These are phyloP conservation scores for Oidiodendron maius DNA, from an alignment of 495 filamentous ascomycete genomes.

Conservation along the genomic window DNA sequence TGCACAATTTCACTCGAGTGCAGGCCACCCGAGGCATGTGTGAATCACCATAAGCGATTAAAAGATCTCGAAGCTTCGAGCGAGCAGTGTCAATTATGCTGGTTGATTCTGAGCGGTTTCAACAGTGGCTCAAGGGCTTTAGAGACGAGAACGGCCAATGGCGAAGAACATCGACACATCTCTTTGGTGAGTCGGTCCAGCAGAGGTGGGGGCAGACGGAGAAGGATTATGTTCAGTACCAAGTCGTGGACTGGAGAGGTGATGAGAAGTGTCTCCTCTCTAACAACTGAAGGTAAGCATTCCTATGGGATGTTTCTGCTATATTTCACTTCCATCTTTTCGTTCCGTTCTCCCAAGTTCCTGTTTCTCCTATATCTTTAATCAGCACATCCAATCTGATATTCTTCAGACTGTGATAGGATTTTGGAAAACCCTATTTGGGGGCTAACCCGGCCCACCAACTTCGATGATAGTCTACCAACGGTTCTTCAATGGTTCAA, in stretches of 20 bases:
- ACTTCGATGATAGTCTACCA: background rate
- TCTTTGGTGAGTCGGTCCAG: background rate
- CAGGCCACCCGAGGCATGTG: background rate
- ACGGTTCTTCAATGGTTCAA: background rate
- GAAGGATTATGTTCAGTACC: background rate
- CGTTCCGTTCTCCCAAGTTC: background rate
- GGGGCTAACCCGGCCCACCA: background rate
- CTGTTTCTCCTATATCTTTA: background rate
- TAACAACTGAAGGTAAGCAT: background rate
- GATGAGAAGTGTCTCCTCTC: background rate
- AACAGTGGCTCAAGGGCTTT: background rate
- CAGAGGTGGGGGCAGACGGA: background rate
- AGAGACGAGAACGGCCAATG: background rate
- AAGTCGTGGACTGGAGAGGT: background rate
- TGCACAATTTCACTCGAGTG: background rate
- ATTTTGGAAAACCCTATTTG: background rate
- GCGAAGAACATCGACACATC: background rate
- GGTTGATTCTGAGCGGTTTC: background rate
- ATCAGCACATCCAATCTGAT: background rate
- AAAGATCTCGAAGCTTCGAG: background rate
- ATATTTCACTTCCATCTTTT: background rate
- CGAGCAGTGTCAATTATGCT: background rate
- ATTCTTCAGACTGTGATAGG: background rate
- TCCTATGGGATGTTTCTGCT: too few species aligned
- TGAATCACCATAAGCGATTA: background rate